Evolutionary conservation across 257 asterid species (phyloP).

Genomic region (Schizonepeta tenuifolia): DNA sequence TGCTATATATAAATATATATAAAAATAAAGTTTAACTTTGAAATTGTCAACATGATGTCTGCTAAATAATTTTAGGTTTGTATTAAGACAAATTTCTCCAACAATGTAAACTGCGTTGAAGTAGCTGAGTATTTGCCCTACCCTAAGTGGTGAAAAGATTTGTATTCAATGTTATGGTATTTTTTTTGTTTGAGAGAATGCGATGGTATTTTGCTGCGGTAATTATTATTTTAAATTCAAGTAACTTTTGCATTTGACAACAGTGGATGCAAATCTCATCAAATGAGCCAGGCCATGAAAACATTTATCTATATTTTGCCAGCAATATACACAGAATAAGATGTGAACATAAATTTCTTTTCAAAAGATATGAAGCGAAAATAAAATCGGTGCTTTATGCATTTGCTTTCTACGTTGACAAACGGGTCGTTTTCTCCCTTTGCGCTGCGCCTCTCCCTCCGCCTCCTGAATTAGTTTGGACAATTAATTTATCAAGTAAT

Average conservation of each 20-base stretch:
- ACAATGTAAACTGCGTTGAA: not conserved
- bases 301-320: not conserved
- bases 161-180: not conserved
- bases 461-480: not conserved
- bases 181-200: not conserved
- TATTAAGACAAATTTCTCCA: not conserved
- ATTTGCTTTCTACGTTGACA: constrained; percentile 25
- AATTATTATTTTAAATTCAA: not conserved
- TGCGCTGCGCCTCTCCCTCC: not conserved
- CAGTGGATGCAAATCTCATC: not conserved
- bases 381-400: constrained; percentile 10
- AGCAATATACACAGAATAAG: not conserved
- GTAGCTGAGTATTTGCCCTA: not conserved
- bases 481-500: not conserved
- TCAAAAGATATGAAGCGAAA: constrained; percentile 16
- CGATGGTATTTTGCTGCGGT: not conserved
- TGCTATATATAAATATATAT: too few relatives aligned
- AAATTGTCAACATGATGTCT: not conserved
- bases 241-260: not conserved
- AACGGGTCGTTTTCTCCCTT: not conserved
- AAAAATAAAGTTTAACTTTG: not conserved
- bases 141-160: not conserved
- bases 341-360: not conserved
- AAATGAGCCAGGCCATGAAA: not conserved
- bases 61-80: not conserved